Conservation (phyloP, 1,284 basidiomycete genomes). For the Cryptococcus depauperatus region DNA sequence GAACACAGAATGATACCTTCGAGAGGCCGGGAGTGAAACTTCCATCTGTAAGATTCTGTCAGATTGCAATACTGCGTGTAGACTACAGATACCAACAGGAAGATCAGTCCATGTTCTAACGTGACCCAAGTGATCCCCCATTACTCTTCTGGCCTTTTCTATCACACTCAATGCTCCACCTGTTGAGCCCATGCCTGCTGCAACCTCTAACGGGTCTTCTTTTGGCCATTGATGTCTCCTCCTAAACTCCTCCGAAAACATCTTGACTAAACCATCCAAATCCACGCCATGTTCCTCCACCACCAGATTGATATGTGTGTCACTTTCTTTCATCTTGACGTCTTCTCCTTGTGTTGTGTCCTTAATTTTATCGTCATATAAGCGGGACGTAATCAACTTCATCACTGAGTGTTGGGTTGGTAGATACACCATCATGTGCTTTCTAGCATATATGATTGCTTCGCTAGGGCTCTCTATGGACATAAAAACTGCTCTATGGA, state of each 20-base stretch:
- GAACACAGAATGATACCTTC: conserved; percentile 93
- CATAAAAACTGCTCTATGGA: conserved; percentile 79
- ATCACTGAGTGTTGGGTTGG: conserved; percentile 60
- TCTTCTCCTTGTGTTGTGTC: conserved; percentile 48
- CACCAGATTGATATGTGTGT: conserved; percentile 54
- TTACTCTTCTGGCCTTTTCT: conserved; percentile 83
- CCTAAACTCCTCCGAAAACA: conserved; percentile 85
- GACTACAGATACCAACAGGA: conserved; percentile 54
- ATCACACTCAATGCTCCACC: conserved; percentile 76
- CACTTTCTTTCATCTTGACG: conserved; percentile 51
- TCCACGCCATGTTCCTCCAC: conserved; percentile 3
- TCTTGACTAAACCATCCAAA: conserved; percentile 52
- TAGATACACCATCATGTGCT: conserved; percentile 61
- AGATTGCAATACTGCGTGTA: background rate
- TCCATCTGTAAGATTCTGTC: conserved; percentile 67
- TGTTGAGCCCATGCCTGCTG: conserved; percentile 74
- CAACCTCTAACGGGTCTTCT: conserved; percentile 75
- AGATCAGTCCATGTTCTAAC: conserved; percentile 87
- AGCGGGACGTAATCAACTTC: conserved; percentile 65
- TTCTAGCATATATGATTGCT: conserved; percentile 68
- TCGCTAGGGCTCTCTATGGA: conserved; percentile 51
- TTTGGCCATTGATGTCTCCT: conserved; percentile 76
- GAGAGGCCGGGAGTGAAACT: conserved; percentile 74
- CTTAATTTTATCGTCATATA: conserved; percentile 49
- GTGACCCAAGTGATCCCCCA: conserved; percentile 74